phyloP scores from a whole-genome alignment of 164 flowering plant species.

The Warburgia ugandensis region DNA sequence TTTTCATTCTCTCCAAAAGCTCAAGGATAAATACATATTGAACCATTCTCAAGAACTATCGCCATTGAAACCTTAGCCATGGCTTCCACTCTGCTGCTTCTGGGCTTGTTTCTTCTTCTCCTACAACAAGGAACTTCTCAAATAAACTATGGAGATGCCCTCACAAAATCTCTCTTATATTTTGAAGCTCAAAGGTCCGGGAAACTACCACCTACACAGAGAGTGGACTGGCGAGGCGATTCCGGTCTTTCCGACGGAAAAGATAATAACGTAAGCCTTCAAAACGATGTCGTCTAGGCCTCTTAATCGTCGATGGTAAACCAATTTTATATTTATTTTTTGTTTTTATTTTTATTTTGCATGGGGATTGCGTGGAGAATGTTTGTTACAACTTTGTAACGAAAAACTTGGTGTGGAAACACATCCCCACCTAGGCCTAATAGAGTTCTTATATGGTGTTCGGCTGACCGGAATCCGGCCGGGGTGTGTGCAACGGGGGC shows the following conservation, averaged over 20 bases:
- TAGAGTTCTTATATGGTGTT: no score
- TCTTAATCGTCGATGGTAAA: no score
- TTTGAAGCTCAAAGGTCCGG: constrained; percentile 50
- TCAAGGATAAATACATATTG: no score
- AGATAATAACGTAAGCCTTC: constrained; percentile 17
- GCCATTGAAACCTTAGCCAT: background rate
- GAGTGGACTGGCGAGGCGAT: constrained; percentile 40
- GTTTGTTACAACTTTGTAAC: background rate
- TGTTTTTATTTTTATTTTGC: background rate
- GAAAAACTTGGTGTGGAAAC: no score
- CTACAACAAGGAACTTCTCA: constrained; percentile 10
- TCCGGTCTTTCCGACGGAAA: constrained; percentile 37
- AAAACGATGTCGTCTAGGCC: background rate
- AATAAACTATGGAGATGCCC: constrained; percentile 26
- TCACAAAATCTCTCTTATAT: constrained; percentile 29
- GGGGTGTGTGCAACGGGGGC: no score
- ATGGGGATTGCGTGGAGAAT: background rate
- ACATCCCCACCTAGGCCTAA: background rate
- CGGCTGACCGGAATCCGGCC: no score
- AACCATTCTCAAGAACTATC: no score
- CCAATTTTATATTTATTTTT: no score
- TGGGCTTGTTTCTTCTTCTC: constrained; percentile 2
- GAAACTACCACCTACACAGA: constrained; percentile 29
- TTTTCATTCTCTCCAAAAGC: no score
- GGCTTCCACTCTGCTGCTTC: constrained; percentile 3